Base-by-base conservation (phyloP, 2,329 filamentous ascomycete species). In the Claviceps quebecensis region DNA sequence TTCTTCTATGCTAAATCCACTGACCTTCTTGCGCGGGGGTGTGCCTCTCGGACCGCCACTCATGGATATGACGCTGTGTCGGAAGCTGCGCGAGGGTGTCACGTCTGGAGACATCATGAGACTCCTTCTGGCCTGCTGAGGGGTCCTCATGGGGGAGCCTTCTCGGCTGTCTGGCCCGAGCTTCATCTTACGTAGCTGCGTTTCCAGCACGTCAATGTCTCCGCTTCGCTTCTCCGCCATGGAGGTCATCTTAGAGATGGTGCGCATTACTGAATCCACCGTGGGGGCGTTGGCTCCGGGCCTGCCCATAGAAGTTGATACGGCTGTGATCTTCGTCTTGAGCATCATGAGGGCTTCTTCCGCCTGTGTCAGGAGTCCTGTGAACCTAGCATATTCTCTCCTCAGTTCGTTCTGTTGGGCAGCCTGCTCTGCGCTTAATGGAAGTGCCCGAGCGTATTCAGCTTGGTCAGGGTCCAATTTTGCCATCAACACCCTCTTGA, bases 201-300 rank as follows among this genome's bases (percentile, higher is more conserved):
- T 80, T 68, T 97, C 93, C 36, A 97, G 75, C 6, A 95, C 80
- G 64, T 95, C 88, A 49, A 98, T 82, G 60, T 97, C 91, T 53
- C 84, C 87, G 62, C 86, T 93, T 63, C 87, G 86, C 69, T 88
- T 87, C 72, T 97, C 87, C 0, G 86, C 86, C 84, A 96, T 91
- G 54, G 74, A 78, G 37, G 90, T 96, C 85, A 98, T 90, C 63
- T 93, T 95, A 53, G 75, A 74, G 57, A 98, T 95, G 1, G 93
- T 98, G 54, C 86, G 87, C 58, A 90, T 84, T 19, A 98, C 87
- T 0, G 88, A 87, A 59, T 96, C 93, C 9, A 96, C 87, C 0
- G 90, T 96, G 0, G 93, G 93, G 4, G 83, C 78, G 48, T 75
- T 73, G 11, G 67, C 61, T 22, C 61, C 65, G 5, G 68, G 67